These are phyloP conservation scores for Zalaria sp. DNA, from an alignment of 2,329 filamentous ascomycete species.

Conservation along the genomic window DNA sequence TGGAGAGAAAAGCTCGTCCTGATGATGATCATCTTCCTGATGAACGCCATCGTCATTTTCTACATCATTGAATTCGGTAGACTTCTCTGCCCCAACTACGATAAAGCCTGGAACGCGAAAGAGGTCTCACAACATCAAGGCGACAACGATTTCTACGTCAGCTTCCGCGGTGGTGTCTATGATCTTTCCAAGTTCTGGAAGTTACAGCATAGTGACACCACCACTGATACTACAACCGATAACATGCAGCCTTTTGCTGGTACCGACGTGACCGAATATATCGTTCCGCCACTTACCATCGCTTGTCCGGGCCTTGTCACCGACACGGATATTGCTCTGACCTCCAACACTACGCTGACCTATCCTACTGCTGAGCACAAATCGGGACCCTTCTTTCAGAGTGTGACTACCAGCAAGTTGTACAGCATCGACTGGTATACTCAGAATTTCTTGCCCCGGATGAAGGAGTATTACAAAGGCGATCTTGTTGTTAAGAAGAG, in stretches of 20 bases:
- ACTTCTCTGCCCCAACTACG: constrained; percentile 75
- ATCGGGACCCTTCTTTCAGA: constrained; percentile 47
- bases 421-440: constrained; percentile 62
- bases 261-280: constrained; percentile 69
- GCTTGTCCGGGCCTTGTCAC: constrained; percentile 63
- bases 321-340: constrained; percentile 39
- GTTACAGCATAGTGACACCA: constrained; percentile 64
- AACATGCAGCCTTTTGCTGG: constrained; percentile 71
- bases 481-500: constrained; percentile 58
- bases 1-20: constrained; percentile 93
- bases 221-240: constrained; percentile 41
- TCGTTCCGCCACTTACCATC: constrained; percentile 59
- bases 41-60: constrained; percentile 76
- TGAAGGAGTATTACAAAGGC: constrained; percentile 78
- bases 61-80: constrained; percentile 81
- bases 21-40: constrained; percentile 61
- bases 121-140: constrained; percentile 60
- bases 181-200: constrained; percentile 85
- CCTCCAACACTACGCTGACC: constrained; percentile 48
- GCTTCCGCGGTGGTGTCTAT: constrained; percentile 77
- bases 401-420: constrained; percentile 44
- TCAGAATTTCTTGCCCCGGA: constrained; percentile 57
- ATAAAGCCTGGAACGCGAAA: constrained; percentile 70
- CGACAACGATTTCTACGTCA: constrained; percentile 72
- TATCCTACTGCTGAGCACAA: constrained; percentile 43